phyloP scores from a whole-genome alignment of 768 basidiomycete genomes.

The Hericium rajendrae region DNA sequence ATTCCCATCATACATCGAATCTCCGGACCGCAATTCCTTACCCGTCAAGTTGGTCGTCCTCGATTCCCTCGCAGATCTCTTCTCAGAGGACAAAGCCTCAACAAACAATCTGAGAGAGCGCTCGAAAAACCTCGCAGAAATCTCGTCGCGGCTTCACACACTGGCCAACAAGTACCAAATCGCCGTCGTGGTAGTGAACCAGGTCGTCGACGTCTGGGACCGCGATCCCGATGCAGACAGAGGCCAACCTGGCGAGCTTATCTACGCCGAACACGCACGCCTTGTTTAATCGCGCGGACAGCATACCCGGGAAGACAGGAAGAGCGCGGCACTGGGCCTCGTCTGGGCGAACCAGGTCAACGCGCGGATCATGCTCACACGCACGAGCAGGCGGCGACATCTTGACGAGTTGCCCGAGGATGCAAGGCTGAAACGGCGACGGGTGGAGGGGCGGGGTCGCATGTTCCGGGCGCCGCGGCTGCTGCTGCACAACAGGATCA shows the following conservation, averaged over 20 bases:
- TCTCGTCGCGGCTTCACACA: conserved; percentile 61
- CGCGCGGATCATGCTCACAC: conserved; percentile 69
- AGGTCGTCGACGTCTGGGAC: conserved; percentile 75
- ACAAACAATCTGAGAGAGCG: conserved; percentile 61
- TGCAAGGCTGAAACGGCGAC: conserved; percentile 23
- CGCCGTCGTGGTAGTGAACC: conserved; percentile 81
- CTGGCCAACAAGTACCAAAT: conserved; percentile 56
- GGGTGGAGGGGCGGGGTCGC: conserved; percentile 5
- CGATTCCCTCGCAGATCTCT: conserved; percentile 82
- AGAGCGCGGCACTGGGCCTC: conserved; percentile 81
- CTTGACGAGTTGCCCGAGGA: conserved; percentile 28
- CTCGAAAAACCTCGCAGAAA: conserved; percentile 54
- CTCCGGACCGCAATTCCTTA: conserved; percentile 24
- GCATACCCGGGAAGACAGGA: conserved; percentile 47
- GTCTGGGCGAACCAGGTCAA: conserved; percentile 94
- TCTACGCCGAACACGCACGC: conserved; percentile 64
- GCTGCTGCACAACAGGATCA: conserved; percentile 14
- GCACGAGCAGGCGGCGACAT: conserved; percentile 61
- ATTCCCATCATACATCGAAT: conserved; percentile 43
- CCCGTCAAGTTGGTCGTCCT: conserved; percentile 77
- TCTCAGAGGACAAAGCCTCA: conserved; percentile 56
- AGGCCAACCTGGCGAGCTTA: conserved; percentile 28
- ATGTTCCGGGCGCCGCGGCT: background rate
- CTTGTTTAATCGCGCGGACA: conserved; percentile 69
- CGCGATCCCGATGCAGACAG: conserved; percentile 14